Base-by-base conservation (phyloP, 192 early-diverging fungal genomes). In the Rhizophagus sp. region DNA sequence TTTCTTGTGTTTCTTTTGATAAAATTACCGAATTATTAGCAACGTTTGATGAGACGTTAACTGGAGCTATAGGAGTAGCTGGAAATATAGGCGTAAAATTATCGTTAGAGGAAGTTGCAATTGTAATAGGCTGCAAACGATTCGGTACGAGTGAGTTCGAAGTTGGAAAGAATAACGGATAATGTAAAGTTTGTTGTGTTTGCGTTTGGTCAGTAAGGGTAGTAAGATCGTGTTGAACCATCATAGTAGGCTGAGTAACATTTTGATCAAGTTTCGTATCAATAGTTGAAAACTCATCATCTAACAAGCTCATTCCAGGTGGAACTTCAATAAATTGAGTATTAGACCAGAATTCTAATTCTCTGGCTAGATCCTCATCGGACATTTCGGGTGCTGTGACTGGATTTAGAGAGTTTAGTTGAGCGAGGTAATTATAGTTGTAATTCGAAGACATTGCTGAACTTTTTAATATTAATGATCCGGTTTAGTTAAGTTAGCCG, bases 291-390 rank as follows among this genome's bases (percentile, higher is more conserved):
- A 17, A 34, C 24, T 34, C 39, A 22, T 73, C 13, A 17, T n/a
- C 44, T 47, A 47, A 12, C 44, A 47, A 47, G 4, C 44, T 47
- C 11, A 47, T 47, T 47, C 44, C 44, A 47, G 44, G 44, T 47
- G 44, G 2, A 47, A 47, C 44, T 47, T 47, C 44, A 12, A 47
- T 19, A n/a, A 75, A 57, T 75, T 57, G 22, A 15, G 73, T 22
- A 50, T 62, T 75, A 11, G 12, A 22, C 73, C 73, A 75, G 62
- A 75, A 57, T 11, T 75, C 73, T 9, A 41, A 61, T 24, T 75
- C 50, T 4, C 39, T 24, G 11, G 10, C 50, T 30, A 75, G 22
- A 17, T 75, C 73, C 41, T 57, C 73, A 24, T 8, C 22, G 19
- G 73, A 75, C 73, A 75, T 27, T 47, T 75, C 57, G 34, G 73